These are phyloP conservation scores for Epichloe elymi DNA, from an alignment of 2,329 filamentous ascomycete species.

Conservation along the genomic window DNA sequence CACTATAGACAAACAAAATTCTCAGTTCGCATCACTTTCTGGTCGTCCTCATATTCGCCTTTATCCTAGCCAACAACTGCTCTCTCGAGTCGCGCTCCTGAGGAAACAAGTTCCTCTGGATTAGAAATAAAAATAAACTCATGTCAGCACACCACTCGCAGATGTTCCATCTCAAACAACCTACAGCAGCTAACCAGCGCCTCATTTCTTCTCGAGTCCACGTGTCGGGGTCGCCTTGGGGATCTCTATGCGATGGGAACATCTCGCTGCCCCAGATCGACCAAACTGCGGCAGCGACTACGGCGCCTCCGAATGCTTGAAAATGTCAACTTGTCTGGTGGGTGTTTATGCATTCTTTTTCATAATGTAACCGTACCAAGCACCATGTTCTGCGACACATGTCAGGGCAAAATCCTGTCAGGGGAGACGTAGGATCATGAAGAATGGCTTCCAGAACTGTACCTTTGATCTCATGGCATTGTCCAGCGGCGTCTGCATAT, in stretches of 20 bases:
- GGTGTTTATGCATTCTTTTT: background rate
- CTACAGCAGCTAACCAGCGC: slow-evolving; percentile 68
- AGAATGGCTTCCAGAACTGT: slow-evolving; percentile 5
- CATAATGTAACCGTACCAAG: slow-evolving; percentile 38
- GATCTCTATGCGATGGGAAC: slow-evolving; percentile 63
- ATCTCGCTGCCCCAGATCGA: slow-evolving; percentile 76
- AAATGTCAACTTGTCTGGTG: background rate
- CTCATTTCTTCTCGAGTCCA: slow-evolving; percentile 76
- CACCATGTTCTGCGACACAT: slow-evolving; percentile 46
- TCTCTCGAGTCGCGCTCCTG: slow-evolving; percentile 29
- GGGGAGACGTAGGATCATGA: background rate
- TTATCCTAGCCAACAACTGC: slow-evolving; percentile 32
- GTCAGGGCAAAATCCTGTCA: background rate
- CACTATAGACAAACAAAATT: too few species aligned
- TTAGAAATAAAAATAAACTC: too few species aligned
- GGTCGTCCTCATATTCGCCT: slow-evolving; percentile 32
- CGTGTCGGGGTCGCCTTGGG: slow-evolving; percentile 53
- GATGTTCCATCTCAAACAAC: slow-evolving; percentile 17
- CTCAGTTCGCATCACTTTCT: slow-evolving; percentile 9
- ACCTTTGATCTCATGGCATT: slow-evolving; percentile 59
- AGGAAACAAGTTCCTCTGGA: slow-evolving; percentile 34
- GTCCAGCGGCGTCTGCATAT: slow-evolving; percentile 58
- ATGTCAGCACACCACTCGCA: background rate
- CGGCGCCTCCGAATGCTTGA: slow-evolving; percentile 63
- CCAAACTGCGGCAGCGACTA: slow-evolving; percentile 72